Evolutionary conservation across 805 yeast species (phyloP), one percentile per base, ranked within the genome.

Genomic region (Sungouiella blattae): DNA sequence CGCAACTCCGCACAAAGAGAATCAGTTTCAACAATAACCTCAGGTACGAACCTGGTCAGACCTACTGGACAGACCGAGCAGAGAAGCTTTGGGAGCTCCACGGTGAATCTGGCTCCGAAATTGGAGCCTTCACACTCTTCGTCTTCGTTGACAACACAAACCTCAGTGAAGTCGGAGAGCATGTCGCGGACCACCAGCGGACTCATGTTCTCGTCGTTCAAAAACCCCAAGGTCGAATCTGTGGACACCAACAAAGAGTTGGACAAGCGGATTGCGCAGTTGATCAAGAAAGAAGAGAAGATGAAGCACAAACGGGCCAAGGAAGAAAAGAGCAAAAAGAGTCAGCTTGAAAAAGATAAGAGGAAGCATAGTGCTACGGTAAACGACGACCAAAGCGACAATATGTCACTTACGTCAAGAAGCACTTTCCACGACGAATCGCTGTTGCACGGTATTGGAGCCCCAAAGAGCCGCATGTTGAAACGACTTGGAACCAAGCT

Each of bases 251-350:
- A 54, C 42, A 48, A 50, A 27, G 64, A 61, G 25, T 32, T 62
- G 8, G 69, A 64, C 41, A 57, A 50, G 41, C 44, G 58, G 22
- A 57, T 62, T 15, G 50, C 61, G n/a, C 60, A 57, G 31, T 31
- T 55, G 37, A 53, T 60, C 24, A 60, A 55, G 37, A 50, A 52
- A 22, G 68, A 62, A 17, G 67, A 58, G 33, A 57, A 55, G 28
- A 14, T 38, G 28, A 53, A 47, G 41, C 20, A 33, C 20, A 44
- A 43, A 37, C 47, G 33, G 5, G 50, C 41, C 24, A 49, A 36
- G 28, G 38, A 41, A 8, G 54, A 42, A 18, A 40, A 33, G 29
- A 18, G 26, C 28, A 41, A 30, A 21, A 11, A 22, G 21, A 36
- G 36, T 15, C 43, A 35, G 11, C 28, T 33, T n/a, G 41, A 43